These are phyloP conservation scores for Acanthamoeba royreba DNA, from an alignment of 208 protist species.

Conservation along the genomic window DNA sequence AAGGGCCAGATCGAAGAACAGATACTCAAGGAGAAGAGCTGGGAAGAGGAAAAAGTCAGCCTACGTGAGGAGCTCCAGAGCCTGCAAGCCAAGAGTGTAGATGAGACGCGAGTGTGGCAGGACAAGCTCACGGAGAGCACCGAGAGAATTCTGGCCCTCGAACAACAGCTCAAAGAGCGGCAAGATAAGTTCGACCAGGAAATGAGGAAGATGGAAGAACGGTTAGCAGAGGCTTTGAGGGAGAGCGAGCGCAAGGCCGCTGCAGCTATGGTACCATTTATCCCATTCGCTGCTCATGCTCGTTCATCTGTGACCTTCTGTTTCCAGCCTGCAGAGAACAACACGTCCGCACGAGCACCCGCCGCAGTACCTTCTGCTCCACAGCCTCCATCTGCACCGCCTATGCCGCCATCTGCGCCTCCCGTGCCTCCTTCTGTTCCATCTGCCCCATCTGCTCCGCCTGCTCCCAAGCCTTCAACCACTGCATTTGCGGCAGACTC, in stretches of 20 bases:
- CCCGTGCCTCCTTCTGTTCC: too few species aligned
- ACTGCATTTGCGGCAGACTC: background rate
- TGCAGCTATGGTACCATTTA: background rate
- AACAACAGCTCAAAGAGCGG: background rate
- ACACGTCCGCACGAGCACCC: background rate
- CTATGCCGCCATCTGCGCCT: background rate
- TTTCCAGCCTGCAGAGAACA: background rate
- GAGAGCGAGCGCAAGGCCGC: background rate
- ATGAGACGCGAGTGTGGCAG: background rate
- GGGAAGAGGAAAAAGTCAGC: background rate
- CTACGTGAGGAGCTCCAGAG: background rate
- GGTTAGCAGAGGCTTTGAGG: background rate
- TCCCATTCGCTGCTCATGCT: background rate
- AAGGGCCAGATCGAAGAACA: background rate
- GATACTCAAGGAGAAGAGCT: background rate
- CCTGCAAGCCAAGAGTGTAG: background rate
- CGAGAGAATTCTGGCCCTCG: background rate
- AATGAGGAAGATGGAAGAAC: background rate
- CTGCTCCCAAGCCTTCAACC: background rate
- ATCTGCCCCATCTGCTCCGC: background rate
- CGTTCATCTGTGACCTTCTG: too few species aligned
- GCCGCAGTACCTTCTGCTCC: background rate
- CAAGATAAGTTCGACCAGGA: background rate
- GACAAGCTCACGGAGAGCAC: background rate
- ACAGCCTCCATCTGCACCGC: background rate